Base-by-base conservation (phyloP, 2,329 filamentous ascomycete species). In the Neonectria faginata region DNA sequence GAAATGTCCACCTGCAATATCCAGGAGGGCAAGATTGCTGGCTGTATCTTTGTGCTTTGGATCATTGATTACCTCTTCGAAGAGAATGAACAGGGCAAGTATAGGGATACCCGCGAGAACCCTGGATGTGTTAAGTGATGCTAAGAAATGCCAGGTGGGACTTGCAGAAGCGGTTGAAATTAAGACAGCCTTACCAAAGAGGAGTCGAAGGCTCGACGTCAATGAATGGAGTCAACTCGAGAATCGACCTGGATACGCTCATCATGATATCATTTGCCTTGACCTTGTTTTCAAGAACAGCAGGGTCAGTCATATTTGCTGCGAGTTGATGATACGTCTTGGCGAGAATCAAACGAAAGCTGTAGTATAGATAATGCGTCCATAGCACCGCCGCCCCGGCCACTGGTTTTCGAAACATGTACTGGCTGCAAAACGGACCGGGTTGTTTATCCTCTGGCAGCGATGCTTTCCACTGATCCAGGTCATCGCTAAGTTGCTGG, bases 1-100 rank as follows among this genome's bases (percentile, higher is more conserved):
- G 20, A 72, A 72, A 29, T 72, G 67, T 0, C 70, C 70, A 0
- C 70, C 68, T 0, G 70, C 70, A 7, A 72, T 72, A 8, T 72
- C 65, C 0, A 72, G 61, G 1, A 72, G 47, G 2, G 68, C 63
- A 5, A 72, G 67, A 11, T 68, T 69, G 6, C 57, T 68, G 41
- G 63, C 58, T 2, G 63, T 64, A 18, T 72, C 67, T 0, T 58
- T 53, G 3, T 66, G 66, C 12, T 52, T 59, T 0, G 70, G 70
- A 1, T 70, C 57, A 14, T 64, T 69, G 20, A 72, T 67, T 1
- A 72, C 65, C 8, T 70, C 66, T 8, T 72, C 70, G 3, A 72
- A 72, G 4, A 72, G 54, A 16, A 72, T 62, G 11, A 72, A 72
- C 0, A 70, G 57, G 4, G 70, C 70, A 4, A 65, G 64, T 3